Evolutionary conservation across 352 stramenopile species (phyloP).

Genomic region (Phytophthora ohioensis): DNA sequence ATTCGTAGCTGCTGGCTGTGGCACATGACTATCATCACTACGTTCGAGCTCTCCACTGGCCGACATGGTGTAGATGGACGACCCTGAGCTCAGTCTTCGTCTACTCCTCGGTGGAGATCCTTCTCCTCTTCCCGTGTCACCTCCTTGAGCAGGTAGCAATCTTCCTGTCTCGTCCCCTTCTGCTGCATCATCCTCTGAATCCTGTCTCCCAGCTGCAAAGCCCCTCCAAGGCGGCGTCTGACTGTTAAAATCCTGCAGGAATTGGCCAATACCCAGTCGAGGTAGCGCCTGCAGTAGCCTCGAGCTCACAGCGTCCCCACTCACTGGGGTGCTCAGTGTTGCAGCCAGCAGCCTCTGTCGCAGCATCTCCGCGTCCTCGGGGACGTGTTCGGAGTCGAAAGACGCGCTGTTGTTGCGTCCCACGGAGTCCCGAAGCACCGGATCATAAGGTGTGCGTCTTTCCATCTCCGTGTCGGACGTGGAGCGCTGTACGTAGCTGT

Average conservation of each 20-base stretch:
- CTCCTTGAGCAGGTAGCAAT: constrained; percentile 5
- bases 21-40: constrained; percentile 13
- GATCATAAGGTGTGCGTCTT: constrained; percentile 9
- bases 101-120: constrained; percentile 22
- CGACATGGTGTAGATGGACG: constrained; percentile 34
- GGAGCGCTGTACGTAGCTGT: constrained; percentile 18
- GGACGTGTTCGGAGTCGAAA: constrained; percentile 15
- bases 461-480: constrained; percentile 17
- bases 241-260: constrained; percentile 44
- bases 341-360: constrained; percentile 20
- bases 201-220: constrained; percentile 25
- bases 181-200: constrained; percentile 14
- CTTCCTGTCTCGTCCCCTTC: constrained; percentile 25
- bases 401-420: constrained; percentile 29
- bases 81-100: constrained; percentile 27
- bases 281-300: constrained; percentile 47
- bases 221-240: constrained; percentile 33
- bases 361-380: constrained; percentile 27
- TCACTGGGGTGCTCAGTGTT: constrained; percentile 35
- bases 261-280: constrained; percentile 42
- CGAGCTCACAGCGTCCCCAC: constrained; percentile 37
- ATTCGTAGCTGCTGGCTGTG: background rate
- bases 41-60: constrained; percentile 28
- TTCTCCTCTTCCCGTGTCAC: constrained; percentile 1
- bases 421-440: constrained; percentile 1